Evolutionary conservation across 768 basidiomycete genomes (phyloP), one percentile per base, ranked within the genome.

Genomic region (Exidia glandulosa): DNA sequence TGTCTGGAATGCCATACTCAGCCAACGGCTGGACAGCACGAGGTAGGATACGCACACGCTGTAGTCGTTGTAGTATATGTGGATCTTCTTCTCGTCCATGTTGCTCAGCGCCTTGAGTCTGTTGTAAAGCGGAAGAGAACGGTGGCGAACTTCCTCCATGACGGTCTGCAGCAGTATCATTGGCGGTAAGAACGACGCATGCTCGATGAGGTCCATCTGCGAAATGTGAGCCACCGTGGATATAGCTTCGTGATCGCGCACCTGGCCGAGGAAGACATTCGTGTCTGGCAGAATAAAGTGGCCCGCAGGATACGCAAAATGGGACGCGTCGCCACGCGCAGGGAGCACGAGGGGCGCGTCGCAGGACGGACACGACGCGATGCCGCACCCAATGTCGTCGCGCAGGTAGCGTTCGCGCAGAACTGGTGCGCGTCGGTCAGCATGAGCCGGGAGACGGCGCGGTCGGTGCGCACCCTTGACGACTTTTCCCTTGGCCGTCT

Each of bases 131-230:
- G 95, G 95, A 29, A 98, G 74, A 1, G 90, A 93, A 23, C 96
- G 81, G 70, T 98, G 96, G 60, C 95, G 81, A 61, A 97, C 93
- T 82, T 99, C 96, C 64, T 96, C 90, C 57, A 98, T 77, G 2
- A 97, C 94, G 0, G 95, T 99, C 73, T 98, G 95, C 2, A 96
- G 81, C 27, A 99, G 76, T 59, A 99, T 86, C 58, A 97, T 84
- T 0, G 94, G 92, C 0, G 87, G 77, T 0, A 74, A 79, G 66
- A 94, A 90, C 1, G 84, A 74, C 1, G 79, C 74, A 0, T 88
- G 90, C 70, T 93, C 89, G 37, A 98, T 77, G 57, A 98, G 78
- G 72, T 99, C 96, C 89, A 98, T 97, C 90, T 96, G 65, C 27
- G 57, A 19, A 29, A 3, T 4, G 25, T 54, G 25, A 54, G 27